phyloP scores from a whole-genome alignment of 2,329 filamentous ascomycete species.

The Parastagonospora nodorum region DNA sequence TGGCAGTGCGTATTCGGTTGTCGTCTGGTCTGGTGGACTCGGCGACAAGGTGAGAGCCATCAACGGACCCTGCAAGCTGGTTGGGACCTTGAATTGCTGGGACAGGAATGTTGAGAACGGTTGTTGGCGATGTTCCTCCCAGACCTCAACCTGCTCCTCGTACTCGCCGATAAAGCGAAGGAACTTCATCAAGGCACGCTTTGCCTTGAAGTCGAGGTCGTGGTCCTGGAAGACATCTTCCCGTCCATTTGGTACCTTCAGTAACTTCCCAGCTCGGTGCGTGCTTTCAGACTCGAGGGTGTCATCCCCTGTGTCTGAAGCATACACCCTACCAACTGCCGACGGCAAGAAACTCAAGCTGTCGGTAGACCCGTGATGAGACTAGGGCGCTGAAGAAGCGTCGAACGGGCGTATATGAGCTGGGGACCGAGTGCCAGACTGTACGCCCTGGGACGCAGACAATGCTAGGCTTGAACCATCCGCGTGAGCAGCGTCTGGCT shows the following conservation, averaged over 20 bases:
- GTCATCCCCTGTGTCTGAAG: slow-evolving; percentile 25
- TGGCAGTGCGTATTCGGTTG: slow-evolving; percentile 71
- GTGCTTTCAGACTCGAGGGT: slow-evolving; percentile 1
- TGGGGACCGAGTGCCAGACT: slow-evolving; percentile 83
- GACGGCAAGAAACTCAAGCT: slow-evolving; percentile 91
- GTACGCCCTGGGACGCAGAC: slow-evolving; percentile 72
- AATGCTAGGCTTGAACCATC: slow-evolving; percentile 51
- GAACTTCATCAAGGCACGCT: slow-evolving; percentile 90
- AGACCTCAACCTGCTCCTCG: slow-evolving; percentile 63
- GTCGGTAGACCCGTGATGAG: slow-evolving; percentile 84
- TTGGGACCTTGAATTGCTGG: slow-evolving; percentile 60
- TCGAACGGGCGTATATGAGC: slow-evolving; percentile 81
- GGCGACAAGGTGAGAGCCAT: slow-evolving; percentile 76
- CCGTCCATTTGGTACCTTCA: slow-evolving; percentile 81
- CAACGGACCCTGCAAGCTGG: slow-evolving; percentile 67
- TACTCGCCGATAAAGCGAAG: slow-evolving; percentile 83
- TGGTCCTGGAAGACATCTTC: slow-evolving; percentile 89
- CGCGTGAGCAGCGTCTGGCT: slow-evolving; percentile 22
- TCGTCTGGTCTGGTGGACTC: slow-evolving; percentile 58
- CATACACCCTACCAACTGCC: slow-evolving; percentile 88
- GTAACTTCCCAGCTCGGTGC: slow-evolving; percentile 49
- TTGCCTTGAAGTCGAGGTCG: slow-evolving; percentile 76
- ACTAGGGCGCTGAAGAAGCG: slow-evolving; percentile 78
- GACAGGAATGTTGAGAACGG: slow-evolving; percentile 65
- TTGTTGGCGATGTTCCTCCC: slow-evolving; percentile 61